phyloP scores from a whole-genome alignment of 257 asterid species.

The Fraxinus anomala region DNA sequence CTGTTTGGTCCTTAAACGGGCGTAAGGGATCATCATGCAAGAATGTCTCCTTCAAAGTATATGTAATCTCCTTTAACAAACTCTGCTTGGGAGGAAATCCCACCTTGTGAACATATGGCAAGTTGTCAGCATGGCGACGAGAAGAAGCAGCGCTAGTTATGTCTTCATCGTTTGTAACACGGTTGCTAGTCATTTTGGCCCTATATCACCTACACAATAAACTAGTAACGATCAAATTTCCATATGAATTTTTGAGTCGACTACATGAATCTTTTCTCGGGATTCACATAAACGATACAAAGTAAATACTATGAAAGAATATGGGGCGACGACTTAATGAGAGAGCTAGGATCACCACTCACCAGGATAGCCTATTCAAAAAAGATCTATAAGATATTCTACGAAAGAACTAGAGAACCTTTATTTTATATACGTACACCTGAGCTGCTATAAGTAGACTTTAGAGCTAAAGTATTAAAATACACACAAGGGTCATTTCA shows the following conservation, averaged over 20 bases:
- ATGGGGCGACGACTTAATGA: neutral
- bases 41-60: slow-evolving; percentile 62
- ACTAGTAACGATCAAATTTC: neutral
- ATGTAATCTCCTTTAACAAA: slow-evolving; percentile 46
- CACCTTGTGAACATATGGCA: slow-evolving; percentile 56
- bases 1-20: slow-evolving; percentile 54
- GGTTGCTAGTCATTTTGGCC: slow-evolving; percentile 34
- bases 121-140: slow-evolving; percentile 26
- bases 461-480: neutral
- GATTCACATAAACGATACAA: neutral
- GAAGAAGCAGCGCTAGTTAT: slow-evolving; percentile 40
- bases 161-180: slow-evolving; percentile 39
- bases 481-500: neutral
- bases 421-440: neutral
- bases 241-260: slow-evolving; percentile 19
- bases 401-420: neutral
- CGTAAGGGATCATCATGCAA: slow-evolving; percentile 73
- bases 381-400: neutral
- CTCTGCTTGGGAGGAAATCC: slow-evolving; percentile 62
- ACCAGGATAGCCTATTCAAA: neutral
- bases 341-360: neutral
- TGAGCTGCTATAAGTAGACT: neutral
- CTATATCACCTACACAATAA: neutral
- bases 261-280: neutral
- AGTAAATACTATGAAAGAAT: neutral